phyloP scores from a whole-genome alignment of 2,329 filamentous ascomycete genomes.

The Fusarium nanum region DNA sequence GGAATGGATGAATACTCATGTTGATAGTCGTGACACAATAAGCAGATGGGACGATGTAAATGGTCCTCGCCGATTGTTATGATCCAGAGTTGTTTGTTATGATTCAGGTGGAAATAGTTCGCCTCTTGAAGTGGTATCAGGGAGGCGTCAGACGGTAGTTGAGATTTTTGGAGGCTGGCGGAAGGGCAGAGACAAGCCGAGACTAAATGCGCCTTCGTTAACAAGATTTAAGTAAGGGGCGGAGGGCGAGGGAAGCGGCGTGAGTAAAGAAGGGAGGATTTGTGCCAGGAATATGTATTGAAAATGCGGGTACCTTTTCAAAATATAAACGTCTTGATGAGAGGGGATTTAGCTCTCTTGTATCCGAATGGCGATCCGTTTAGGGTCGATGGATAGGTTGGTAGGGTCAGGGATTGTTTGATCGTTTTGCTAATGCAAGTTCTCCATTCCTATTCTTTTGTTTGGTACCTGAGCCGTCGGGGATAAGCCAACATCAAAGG shows the following conservation, averaged over 20 bases:
- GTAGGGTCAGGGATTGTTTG: conserved; percentile 35
- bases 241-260: conserved; percentile 43
- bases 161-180: conserved; percentile 19
- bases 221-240: conserved; percentile 25
- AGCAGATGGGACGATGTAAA: conserved; percentile 22
- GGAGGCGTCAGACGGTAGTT: conserved; percentile 23
- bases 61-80: conserved; percentile 34
- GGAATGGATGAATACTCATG: conserved; percentile 42
- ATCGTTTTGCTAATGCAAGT: conserved; percentile 44
- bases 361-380: conserved; percentile 44
- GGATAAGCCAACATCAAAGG: conserved; percentile 44
- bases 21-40: conserved; percentile 17
- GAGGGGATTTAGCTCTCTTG: conserved; percentile 49
- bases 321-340: conserved; percentile 39
- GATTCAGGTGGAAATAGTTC: conserved; percentile 39
- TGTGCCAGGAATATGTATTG: conserved; percentile 31
- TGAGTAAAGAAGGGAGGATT: conserved; percentile 45
- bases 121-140: conserved; percentile 42
- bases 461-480: conserved; percentile 48
- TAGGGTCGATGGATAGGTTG: conserved; percentile 38
- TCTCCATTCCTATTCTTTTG: conserved; percentile 47
- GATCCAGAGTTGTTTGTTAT: conserved; percentile 48
- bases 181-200: conserved; percentile 29
- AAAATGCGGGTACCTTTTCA: conserved; percentile 36
- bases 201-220: conserved; percentile 26